Conservation (phyloP, 2,329 filamentous ascomycete genomes). For the Diaporthe humulicola region DNA sequence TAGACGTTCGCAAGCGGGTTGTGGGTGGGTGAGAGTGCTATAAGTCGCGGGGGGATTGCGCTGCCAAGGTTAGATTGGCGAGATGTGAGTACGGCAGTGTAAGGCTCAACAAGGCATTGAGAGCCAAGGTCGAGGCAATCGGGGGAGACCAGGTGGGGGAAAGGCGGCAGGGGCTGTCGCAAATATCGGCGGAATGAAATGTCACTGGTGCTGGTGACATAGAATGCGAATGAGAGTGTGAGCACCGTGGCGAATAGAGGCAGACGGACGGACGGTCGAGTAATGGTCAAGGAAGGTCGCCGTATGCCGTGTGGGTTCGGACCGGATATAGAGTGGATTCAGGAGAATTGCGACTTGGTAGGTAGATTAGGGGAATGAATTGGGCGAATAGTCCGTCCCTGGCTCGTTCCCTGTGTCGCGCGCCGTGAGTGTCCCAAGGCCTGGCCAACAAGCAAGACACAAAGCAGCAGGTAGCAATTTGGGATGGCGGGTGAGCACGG, state of each 20-base stretch:
- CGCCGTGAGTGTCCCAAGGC: constrained; percentile 26
- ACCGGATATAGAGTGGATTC: constrained; percentile 23
- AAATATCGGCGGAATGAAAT: constrained; percentile 34
- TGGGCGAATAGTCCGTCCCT: constrained; percentile 34
- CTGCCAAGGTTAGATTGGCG: constrained; percentile 20
- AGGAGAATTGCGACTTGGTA: constrained; percentile 27
- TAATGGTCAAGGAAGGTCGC: constrained; percentile 28
- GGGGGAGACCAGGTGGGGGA: constrained; percentile 21
- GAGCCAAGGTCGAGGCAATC: constrained; percentile 22
- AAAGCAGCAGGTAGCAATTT: background rate
- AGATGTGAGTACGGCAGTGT: constrained; percentile 7
- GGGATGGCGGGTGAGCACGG: background rate
- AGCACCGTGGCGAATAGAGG: constrained; percentile 14
- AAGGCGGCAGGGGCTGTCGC: constrained; percentile 28
- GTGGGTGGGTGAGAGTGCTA: constrained; percentile 25
- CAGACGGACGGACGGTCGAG: constrained; percentile 20
- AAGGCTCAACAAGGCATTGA: constrained; percentile 35
- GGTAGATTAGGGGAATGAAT: constrained; percentile 35
- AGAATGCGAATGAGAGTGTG: constrained; percentile 33
- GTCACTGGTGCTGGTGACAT: constrained; percentile 35
- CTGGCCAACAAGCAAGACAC: background rate
- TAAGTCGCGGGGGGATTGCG: constrained; percentile 21
- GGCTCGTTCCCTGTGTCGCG: constrained; percentile 16
- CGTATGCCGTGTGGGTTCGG: constrained; percentile 20
- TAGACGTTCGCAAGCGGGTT: constrained; percentile 21